Evolutionary conservation across 352 stramenopile genomes (phyloP).

Genomic region (Aphanomyces invadans): DNA sequence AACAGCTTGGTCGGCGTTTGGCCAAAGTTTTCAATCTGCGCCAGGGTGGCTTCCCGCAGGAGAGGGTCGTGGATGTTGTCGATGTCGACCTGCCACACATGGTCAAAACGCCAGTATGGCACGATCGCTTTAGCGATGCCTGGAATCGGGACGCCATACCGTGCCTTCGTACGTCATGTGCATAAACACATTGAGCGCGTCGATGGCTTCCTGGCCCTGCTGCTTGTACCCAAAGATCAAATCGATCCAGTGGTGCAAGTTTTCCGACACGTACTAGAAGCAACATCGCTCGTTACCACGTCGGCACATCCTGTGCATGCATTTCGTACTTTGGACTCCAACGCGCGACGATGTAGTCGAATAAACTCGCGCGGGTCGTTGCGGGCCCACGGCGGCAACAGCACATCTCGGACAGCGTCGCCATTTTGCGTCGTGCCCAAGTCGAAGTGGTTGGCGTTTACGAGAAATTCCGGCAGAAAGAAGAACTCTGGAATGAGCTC

Average conservation of each 20-base stretch:
- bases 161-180: slow-evolving; percentile 32
- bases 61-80: slow-evolving; percentile 28
- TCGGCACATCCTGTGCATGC: too few species aligned
- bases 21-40: slow-evolving; percentile 46
- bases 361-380: slow-evolving; percentile 25
- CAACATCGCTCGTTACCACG: too few species aligned
- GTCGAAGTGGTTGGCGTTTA: slow-evolving; percentile 61
- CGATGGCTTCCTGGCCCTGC: slow-evolving; percentile 71
- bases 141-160: slow-evolving; percentile 10
- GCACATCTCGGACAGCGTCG: slow-evolving; percentile 15
- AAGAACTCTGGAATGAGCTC: slow-evolving; percentile 79
- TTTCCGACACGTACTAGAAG: slow-evolving; percentile 95
- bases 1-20: slow-evolving; percentile 44
- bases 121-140: too few species aligned
- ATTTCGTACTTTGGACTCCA: slow-evolving; percentile 56
- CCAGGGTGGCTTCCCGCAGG: slow-evolving; percentile 34
- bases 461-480: slow-evolving; percentile 70
- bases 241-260: slow-evolving; percentile 99
- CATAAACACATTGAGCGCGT: slow-evolving; percentile 89
- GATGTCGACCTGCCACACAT: slow-evolving; percentile 24
- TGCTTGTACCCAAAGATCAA: slow-evolving; percentile 99
- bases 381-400: slow-evolving; percentile 20
- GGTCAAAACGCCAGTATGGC: too few species aligned
- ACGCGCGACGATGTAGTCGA: slow-evolving; percentile 21
- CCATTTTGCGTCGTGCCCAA: slow-evolving; percentile 60